Conservation (phyloP, 2,329 filamentous ascomycete species). For the Periconia digitata region DNA sequence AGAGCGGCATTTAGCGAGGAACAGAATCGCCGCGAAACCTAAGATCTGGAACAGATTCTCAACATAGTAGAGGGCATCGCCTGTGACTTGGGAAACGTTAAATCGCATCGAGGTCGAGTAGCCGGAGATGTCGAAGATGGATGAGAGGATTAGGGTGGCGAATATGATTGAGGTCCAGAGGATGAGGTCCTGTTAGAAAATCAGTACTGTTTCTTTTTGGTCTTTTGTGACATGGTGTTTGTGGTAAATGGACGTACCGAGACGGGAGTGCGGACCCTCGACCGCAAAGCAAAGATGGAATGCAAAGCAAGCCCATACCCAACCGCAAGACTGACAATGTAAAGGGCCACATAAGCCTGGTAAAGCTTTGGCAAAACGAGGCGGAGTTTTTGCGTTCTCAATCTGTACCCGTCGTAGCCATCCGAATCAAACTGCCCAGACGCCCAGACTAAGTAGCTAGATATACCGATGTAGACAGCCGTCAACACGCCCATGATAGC, state of each 20-base stretch:
- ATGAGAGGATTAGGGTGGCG: conserved; percentile 21
- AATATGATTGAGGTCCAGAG: conserved; percentile 17
- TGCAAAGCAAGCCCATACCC: no score
- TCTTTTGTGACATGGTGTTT: no score
- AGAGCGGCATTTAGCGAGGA: conserved; percentile 20
- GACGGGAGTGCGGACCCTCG: no score
- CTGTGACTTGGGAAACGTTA: conserved; percentile 1
- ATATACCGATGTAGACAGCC: conserved; percentile 11
- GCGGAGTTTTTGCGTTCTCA: conserved; percentile 1
- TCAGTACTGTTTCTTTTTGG: neutral
- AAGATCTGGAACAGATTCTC: conserved; percentile 16
- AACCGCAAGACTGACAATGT: no score
- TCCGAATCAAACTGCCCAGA: neutral
- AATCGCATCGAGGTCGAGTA: conserved; percentile 1
- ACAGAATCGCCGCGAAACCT: conserved; percentile 21
- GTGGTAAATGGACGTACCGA: no score
- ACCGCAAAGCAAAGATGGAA: no score
- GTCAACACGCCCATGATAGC: conserved; percentile 24
- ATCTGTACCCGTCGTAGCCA: neutral
- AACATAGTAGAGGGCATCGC: conserved; percentile 16
- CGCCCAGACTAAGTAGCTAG: conserved; percentile 15
- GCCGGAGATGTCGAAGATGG: conserved; percentile 15
- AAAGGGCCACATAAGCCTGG: no score
- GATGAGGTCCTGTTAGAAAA: conserved; percentile 17
- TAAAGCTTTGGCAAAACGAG: no score